These are phyloP conservation scores for Phialophora chinensis DNA, from an alignment of 2,329 filamentous ascomycete genomes.

Conservation along the genomic window DNA sequence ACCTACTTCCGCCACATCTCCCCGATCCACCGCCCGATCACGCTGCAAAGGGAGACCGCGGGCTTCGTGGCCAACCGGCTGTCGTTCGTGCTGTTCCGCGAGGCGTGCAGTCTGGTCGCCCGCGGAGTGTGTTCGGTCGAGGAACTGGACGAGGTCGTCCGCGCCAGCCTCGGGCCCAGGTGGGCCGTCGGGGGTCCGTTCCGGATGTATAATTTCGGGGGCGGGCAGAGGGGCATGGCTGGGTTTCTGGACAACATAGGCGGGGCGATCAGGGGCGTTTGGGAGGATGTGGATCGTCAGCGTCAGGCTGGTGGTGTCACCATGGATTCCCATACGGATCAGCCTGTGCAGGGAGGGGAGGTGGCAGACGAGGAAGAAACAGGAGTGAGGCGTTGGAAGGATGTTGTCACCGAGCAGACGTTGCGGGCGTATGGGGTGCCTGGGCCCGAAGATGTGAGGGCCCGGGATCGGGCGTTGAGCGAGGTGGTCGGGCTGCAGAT, in stretches of 20 bases:
- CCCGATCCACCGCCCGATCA: slow-evolving; percentile 94
- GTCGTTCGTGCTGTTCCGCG: slow-evolving; percentile 62
- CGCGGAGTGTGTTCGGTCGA: slow-evolving; percentile 59
- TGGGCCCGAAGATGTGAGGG: slow-evolving; percentile 24
- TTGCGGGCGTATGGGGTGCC: slow-evolving; percentile 32
- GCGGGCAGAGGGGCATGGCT: slow-evolving; percentile 59
- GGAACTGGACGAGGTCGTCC: slow-evolving; percentile 61
- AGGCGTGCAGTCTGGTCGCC: slow-evolving; percentile 61
- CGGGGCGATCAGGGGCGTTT: slow-evolving; percentile 60
- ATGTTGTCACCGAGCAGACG: slow-evolving; percentile 28
- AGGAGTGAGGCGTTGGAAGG: slow-evolving; percentile 20
- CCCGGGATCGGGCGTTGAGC: slow-evolving; percentile 24
- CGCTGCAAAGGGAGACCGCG: slow-evolving; percentile 92
- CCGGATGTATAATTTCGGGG: slow-evolving; percentile 65
- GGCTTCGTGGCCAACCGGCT: slow-evolving; percentile 66
- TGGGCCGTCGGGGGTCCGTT: slow-evolving; percentile 64
- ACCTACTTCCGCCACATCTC: slow-evolving; percentile 88
- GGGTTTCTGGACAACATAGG: slow-evolving; percentile 64
- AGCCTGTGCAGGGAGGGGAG: background rate
- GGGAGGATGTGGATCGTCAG: slow-evolving; percentile 50
- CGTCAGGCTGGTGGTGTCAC: background rate
- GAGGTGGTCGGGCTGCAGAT: slow-evolving; percentile 26
- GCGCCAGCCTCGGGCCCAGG: slow-evolving; percentile 59
- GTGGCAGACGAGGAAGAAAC: background rate
- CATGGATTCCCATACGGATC: background rate